These are phyloP conservation scores for Bruguiera parviflora DNA, from an alignment of 345 rosid genomes.

Conservation along the genomic window DNA sequence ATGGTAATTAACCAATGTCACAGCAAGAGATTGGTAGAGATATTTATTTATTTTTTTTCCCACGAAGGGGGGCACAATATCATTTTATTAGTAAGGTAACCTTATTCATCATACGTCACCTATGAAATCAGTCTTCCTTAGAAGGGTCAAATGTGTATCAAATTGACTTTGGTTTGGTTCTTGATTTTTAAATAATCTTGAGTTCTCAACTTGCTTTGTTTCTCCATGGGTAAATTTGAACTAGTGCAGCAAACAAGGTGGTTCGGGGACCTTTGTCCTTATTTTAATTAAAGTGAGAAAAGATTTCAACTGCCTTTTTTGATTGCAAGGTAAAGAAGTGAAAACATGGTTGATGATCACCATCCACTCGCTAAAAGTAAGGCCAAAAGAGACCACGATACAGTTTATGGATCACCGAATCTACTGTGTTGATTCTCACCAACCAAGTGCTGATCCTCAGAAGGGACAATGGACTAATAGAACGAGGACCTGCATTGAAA, in stretches of 20 bases:
- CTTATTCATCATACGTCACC: background rate
- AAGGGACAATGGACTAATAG: background rate
- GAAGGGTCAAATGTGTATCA: too few species aligned
- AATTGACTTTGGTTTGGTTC: too few species aligned
- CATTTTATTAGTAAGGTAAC: background rate
- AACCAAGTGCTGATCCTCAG: background rate
- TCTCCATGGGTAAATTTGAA: conserved; percentile 17
- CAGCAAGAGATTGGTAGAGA: background rate
- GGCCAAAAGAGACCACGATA: conserved; percentile 22
- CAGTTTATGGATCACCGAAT: conserved; percentile 1
- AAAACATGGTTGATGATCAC: conserved; percentile 8
- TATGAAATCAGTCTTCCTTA: background rate
- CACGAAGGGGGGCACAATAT: background rate
- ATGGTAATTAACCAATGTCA: background rate
- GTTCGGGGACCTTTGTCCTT: background rate
- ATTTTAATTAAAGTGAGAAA: background rate
- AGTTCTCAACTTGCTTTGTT: background rate
- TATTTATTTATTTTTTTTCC: background rate
- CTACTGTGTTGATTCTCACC: conserved; percentile 3
- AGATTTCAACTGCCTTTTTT: background rate
- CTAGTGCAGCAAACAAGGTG: conserved; percentile 16
- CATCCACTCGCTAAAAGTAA: conserved; percentile 28
- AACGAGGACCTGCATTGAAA: background rate
- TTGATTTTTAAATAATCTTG: background rate
- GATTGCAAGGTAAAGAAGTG: background rate